Evolutionary conservation across 345 rosid species (phyloP).

Genomic region (Pugionium dolabratum): DNA sequence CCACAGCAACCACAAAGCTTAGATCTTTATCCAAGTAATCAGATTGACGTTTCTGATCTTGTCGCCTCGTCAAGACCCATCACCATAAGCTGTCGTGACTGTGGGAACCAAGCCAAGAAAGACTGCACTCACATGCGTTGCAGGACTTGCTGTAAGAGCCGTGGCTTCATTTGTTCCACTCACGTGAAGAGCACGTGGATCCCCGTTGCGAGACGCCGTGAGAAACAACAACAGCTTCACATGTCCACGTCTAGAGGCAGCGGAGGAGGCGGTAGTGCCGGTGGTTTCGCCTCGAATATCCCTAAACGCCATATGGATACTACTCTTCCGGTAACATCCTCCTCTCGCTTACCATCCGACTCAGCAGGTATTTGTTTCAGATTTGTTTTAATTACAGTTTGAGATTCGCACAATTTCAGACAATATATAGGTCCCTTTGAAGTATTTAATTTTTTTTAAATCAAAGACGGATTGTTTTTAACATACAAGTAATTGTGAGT

Average conservation of each 20-base stretch:
- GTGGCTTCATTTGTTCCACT: conserved; percentile 74
- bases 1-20: conserved; percentile 42
- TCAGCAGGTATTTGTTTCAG: conserved; percentile 29
- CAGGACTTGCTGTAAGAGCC: conserved; percentile 82
- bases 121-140: conserved; percentile 79
- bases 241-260: conserved; percentile 35
- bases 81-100: conserved; percentile 69
- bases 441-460: too few species aligned
- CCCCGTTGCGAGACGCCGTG: conserved; percentile 77
- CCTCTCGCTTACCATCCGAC: conserved; percentile 33
- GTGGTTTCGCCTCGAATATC: not conserved
- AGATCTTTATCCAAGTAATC: conserved; percentile 60
- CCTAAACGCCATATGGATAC: conserved; percentile 36
- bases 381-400: conserved; percentile 10
- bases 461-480: too few species aligned
- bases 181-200: conserved; percentile 90
- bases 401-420: not conserved
- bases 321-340: conserved; percentile 28
- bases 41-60: conserved; percentile 52
- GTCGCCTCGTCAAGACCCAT: conserved; percentile 40
- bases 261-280: conserved; percentile 14
- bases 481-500: too few species aligned
- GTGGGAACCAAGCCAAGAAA: conserved; percentile 90
- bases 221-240: conserved; percentile 56
- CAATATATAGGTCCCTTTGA: too few species aligned